Evolutionary conservation across 257 asterid genomes (phyloP), one percentile per base, ranked within the genome.

Genomic region (Solanum bulbocastanum): DNA sequence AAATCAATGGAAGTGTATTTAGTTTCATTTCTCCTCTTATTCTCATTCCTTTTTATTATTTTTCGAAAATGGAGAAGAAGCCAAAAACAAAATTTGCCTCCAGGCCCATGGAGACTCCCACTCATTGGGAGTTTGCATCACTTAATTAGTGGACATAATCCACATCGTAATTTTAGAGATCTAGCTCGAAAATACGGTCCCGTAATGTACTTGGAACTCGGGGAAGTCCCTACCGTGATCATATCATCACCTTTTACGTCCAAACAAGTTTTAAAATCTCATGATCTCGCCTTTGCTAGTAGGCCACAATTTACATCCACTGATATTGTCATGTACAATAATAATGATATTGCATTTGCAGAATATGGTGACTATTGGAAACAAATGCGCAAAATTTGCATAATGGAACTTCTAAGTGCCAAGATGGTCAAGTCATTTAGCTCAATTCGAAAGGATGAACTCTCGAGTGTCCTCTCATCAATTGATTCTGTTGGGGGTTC

Each of bases 31-130:
- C 4, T 73, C 46, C 49, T 20, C 30, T 8, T 73, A 12, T 73
- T 36, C 82, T 73, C 40, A 32, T 30, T 14, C 46, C 8, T 86
- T 22, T 46, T 35, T 20, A 27, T 30, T 12, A 32, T 86, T 13
- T 5, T 86, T 23, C 52, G 8, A 60, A 85, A 46, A 52, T 73
- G 74, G 60, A 42, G 15, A 42, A 49, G 33, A 44, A 33, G 14
- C 14, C 44, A 72, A 33, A 72, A 72, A 27, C 35, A 10, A 56
- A 88, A 83, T 4, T 85, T 92, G 74, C 93, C 93, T 58, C 93
- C 91, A 4, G 90, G 93, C 72, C 93, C 92, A 2, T 86, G 88
- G 5, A 85, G 84, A 76, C 89, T 89, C 23, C 93, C 93, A 33
- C 32, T 89, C 30, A 89, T 92, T 8, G 92, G 92, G 4, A 90